Conservation (phyloP, 2,329 filamentous ascomycete species). For the Aspergillus eucalypticola region DNA sequence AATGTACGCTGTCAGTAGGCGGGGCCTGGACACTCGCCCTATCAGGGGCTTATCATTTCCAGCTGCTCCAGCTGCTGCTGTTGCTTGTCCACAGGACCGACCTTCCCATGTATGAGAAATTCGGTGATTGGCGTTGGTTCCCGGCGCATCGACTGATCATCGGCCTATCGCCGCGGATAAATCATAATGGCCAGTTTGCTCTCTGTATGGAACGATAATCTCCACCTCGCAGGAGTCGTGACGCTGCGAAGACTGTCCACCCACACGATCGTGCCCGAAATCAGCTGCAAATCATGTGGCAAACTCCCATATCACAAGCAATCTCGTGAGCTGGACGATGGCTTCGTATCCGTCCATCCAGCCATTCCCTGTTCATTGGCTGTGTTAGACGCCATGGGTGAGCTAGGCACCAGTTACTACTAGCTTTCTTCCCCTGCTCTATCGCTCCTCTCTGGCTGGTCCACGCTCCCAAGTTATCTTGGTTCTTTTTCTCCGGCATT, state of each 20-base stretch:
- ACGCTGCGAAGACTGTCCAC: neutral
- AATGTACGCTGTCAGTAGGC: neutral
- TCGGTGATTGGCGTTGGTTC: neutral
- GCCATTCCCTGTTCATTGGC: conserved; percentile 3
- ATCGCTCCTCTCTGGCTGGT: conserved; percentile 19
- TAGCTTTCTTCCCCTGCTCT: conserved; percentile 6
- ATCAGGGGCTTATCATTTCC: neutral
- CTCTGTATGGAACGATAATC: neutral
- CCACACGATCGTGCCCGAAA: neutral
- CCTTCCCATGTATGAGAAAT: neutral
- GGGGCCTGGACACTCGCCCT: neutral
- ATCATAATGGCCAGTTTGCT: neutral
- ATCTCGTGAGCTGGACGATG: neutral
- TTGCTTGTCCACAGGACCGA: no score
- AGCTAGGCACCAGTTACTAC: neutral
- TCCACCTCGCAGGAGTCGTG: neutral
- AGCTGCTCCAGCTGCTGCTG: neutral
- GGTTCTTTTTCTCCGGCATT: conserved; percentile 1
- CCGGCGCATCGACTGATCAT: neutral
- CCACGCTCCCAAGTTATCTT: conserved; percentile 7
- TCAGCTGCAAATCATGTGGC: conserved; percentile 2
- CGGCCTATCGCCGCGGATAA: neutral
- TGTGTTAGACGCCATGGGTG: conserved; percentile 4
- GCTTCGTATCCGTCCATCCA: conserved; percentile 2
- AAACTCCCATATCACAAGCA: conserved; percentile 5